phyloP scores from a whole-genome alignment of 306 rosid genomes.

The Pyrus bretschneideri region DNA sequence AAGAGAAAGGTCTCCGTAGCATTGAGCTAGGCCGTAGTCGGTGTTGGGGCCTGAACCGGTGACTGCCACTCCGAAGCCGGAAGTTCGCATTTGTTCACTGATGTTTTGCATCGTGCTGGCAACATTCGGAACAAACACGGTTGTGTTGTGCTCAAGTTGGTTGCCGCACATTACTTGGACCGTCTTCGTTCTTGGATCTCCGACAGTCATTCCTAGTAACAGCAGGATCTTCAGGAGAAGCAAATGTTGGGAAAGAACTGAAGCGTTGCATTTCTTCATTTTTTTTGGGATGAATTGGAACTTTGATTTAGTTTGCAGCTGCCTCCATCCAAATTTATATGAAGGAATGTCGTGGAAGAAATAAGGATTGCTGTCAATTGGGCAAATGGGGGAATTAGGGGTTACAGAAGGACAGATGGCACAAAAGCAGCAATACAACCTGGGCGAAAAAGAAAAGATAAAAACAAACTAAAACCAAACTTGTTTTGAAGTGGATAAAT shows the following conservation, averaged over 20 bases:
- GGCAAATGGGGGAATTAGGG: background rate
- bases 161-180: constrained; percentile 41
- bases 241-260: constrained; percentile 13
- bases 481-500: background rate
- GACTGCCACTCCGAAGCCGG: constrained; percentile 60
- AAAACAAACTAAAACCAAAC: too few relatives aligned
- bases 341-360: background rate
- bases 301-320: constrained; percentile 6
- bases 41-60: constrained; percentile 59
- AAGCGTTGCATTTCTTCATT: constrained; percentile 32
- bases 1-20: constrained; percentile 84
- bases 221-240: constrained; percentile 21
- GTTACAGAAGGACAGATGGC: background rate
- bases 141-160: constrained; percentile 46
- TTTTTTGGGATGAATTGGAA: background rate
- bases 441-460: background rate
- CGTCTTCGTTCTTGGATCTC: constrained; percentile 67
- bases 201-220: constrained; percentile 30
- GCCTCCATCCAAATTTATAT: background rate
- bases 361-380: background rate
- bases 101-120: constrained; percentile 70
- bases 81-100: constrained; percentile 57
- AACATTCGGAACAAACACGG: constrained; percentile 54
- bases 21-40: constrained; percentile 79
- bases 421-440: background rate